These are phyloP conservation scores for Russula dissimulans DNA, from an alignment of 768 basidiomycete species.

Conservation along the genomic window DNA sequence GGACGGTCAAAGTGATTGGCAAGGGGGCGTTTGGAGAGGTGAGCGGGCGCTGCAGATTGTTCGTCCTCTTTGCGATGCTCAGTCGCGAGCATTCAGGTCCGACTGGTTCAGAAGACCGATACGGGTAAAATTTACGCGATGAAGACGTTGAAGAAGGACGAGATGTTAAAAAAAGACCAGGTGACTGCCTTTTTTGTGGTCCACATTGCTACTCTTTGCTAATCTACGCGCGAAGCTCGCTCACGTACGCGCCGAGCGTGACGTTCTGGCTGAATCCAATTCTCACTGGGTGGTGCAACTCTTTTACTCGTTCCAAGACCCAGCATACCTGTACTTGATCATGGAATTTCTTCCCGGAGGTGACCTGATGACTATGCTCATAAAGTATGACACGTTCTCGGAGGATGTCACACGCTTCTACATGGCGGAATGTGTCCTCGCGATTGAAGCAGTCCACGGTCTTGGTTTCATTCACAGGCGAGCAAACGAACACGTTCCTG, in stretches of 20 bases:
- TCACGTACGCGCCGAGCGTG: conserved; percentile 95
- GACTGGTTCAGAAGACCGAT: conserved; percentile 92
- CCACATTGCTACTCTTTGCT: background rate
- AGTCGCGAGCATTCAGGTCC: conserved; percentile 41
- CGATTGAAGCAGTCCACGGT: conserved; percentile 95
- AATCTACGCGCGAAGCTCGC: conserved; percentile 55
- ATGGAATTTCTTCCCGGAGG: conserved; percentile 99
- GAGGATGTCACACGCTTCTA: conserved; percentile 98
- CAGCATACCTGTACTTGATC: conserved; percentile 85
- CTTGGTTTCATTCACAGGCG: conserved; percentile 97
- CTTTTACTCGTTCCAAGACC: conserved; percentile 97
- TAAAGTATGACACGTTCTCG: conserved; percentile 98
- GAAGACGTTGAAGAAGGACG: conserved; percentile 95
- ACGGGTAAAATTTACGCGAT: conserved; percentile 99
- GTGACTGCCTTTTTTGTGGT: conserved; percentile 33
- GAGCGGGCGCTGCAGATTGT: conserved; percentile 20
- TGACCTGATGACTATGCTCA: conserved; percentile 98
- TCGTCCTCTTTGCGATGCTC: background rate
- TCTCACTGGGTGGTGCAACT: conserved; percentile 96
- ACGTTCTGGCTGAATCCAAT: conserved; percentile 92
- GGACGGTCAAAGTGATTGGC: conserved; percentile 97
- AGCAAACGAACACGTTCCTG: conserved; percentile 22
- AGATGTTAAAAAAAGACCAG: conserved; percentile 99
- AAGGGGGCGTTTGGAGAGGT: conserved; percentile 99
- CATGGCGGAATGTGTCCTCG: conserved; percentile 96